phyloP scores from a whole-genome alignment of 352 stramenopile genomes.

The Phytopythium sindhum region DNA sequence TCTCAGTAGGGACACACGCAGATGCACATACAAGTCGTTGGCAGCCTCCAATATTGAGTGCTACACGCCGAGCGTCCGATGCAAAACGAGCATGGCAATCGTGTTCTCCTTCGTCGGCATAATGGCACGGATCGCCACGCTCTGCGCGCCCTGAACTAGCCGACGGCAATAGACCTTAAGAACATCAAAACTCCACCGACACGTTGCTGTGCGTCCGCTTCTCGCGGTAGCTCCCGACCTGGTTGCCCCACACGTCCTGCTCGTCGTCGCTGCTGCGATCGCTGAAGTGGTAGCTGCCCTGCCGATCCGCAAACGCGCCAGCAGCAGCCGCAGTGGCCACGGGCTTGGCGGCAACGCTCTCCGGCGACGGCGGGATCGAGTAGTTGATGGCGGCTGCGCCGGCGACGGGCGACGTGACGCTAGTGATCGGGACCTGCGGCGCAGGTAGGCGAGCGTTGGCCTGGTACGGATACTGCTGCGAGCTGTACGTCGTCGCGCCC shows the following conservation, averaged over 20 bases:
- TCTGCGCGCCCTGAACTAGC: too few species aligned
- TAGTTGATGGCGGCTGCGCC: conserved; percentile 29
- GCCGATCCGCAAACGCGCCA: conserved; percentile 7
- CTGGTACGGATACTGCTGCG: conserved; percentile 17
- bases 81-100: too few species aligned
- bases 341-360: conserved; percentile 23
- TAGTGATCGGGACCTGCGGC: conserved; percentile 7
- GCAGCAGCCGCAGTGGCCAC: conserved; percentile 7
- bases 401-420: conserved; percentile 9
- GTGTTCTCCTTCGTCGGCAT: too few species aligned
- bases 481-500: conserved; percentile 26
- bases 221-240: conserved; percentile 27
- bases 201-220: conserved; percentile 50
- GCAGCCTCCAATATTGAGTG: too few species aligned
- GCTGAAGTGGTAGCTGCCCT: conserved; percentile 25
- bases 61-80: too few species aligned
- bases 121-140: too few species aligned
- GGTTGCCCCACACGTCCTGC: conserved; percentile 45
- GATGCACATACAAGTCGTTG: too few species aligned
- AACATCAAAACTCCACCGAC: conserved; percentile 55
- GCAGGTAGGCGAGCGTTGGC: conserved; percentile 8
- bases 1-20: too few species aligned
- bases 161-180: background rate
- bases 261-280: conserved; percentile 22
- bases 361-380: conserved; percentile 42